Evolutionary conservation across 176 grass and related monocot genomes (phyloP), one percentile per base, ranked within the genome.

Genomic region (Guadua angustifolia): DNA sequence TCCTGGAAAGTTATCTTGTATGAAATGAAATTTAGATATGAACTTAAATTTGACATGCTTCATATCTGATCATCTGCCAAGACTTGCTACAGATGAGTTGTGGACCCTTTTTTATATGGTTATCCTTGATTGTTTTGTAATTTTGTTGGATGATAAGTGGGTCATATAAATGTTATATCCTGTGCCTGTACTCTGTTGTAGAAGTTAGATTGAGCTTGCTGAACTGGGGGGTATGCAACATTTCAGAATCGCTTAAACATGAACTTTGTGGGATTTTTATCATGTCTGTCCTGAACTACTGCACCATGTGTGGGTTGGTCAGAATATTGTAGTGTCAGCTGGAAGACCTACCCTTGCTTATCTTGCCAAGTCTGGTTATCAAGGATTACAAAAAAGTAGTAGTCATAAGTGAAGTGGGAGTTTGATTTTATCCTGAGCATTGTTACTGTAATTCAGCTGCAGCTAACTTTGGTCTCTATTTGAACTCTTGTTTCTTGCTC

Each of bases 81-180:
- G 25, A 63, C 43, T 81, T 66, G 12, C 55, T 80, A 26, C 22
- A 25, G 14, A 50, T 11, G 53, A 50, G 6, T 62, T 64, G 59
- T 55, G 39, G 24, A 78, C 22, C 22, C 61, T 17, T 45, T 59
- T 77, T n/a, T 73, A 63, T 24, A 68, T 63, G 29, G 44, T 73
- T 81, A 22, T 75, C 45, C 32, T 42, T 75, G 26, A 51, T 86
- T 69, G 42, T 79, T 78, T 40, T 72, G 35, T 73, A 40, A 6
- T 40, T 40, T 40, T 40, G 39, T 40, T 72, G 66, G 50, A 71
- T 78, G 14, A 6, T 69, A 68, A 68, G 62, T 70, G 32, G 40
- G 58, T 53, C 26, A 4, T 89, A 43, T 60, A 63, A 67, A 44
- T 77, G n/a, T 36, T 65, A 58, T 69, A 15, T 51, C 43, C 47